Conservation (phyloP, 2,329 filamentous ascomycete genomes). For the Aspergillus ochraceus region DNA sequence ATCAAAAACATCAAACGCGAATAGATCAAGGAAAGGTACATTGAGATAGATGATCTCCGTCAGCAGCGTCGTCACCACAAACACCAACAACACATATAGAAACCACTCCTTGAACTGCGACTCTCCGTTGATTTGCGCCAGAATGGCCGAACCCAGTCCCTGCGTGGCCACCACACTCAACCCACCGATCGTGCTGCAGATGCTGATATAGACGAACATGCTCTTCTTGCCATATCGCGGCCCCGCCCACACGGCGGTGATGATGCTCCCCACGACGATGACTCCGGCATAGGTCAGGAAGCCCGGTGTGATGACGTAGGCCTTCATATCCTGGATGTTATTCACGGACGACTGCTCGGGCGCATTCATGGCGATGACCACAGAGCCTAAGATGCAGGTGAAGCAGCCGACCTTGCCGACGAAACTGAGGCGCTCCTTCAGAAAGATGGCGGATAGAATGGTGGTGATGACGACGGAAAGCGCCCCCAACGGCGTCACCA, state of each 20-base stretch:
- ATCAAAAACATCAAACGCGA: slow-evolving; percentile 4
- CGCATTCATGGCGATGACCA: slow-evolving; percentile 93
- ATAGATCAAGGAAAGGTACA: slow-evolving; percentile 49
- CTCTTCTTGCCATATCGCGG: slow-evolving; percentile 92
- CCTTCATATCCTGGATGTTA: slow-evolving; percentile 89
- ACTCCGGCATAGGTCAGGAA: slow-evolving; percentile 85
- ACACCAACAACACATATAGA: slow-evolving; percentile 84
- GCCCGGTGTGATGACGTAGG: slow-evolving; percentile 79
- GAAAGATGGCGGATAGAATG: slow-evolving; percentile 86
- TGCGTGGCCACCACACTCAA: slow-evolving; percentile 94
- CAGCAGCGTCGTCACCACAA: slow-evolving; percentile 83
- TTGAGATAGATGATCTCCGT: slow-evolving; percentile 96
- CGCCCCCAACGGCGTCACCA: slow-evolving; percentile 89
- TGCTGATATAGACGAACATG: slow-evolving; percentile 95
- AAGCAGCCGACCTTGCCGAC: slow-evolving; percentile 96
- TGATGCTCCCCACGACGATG: slow-evolving; percentile 69
- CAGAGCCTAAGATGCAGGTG: slow-evolving; percentile 87
- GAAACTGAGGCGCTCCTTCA: slow-evolving; percentile 93
- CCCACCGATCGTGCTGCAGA: slow-evolving; percentile 92
- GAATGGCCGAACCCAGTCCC: slow-evolving; percentile 85
- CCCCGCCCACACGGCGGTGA: slow-evolving; percentile 76
- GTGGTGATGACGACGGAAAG: slow-evolving; percentile 91
- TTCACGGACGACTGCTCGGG: slow-evolving; percentile 80
- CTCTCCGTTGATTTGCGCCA: slow-evolving; percentile 78
- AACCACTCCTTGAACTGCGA: slow-evolving; percentile 98